Evolutionary conservation across 805 yeast genomes (phyloP).

Genomic region (Wickerhamiella kazuoi): DNA sequence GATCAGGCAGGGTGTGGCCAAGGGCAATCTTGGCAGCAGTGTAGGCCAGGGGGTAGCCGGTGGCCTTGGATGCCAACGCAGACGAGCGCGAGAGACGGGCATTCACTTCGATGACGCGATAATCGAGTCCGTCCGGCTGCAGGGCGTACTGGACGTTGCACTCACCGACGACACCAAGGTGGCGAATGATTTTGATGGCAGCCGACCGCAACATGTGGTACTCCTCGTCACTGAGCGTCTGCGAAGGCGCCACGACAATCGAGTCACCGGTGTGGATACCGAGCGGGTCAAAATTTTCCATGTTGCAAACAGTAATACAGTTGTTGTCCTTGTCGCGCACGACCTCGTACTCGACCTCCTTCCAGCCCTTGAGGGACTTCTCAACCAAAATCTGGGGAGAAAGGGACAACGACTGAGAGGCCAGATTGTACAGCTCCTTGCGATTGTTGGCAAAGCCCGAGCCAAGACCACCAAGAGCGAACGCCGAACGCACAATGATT

Average conservation of each 20-base stretch:
- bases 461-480: conserved; percentile 93
- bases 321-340: conserved; percentile 91
- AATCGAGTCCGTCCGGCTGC: conserved; percentile 89
- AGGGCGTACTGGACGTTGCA: conserved; percentile 95
- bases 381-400: conserved; percentile 94
- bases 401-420: conserved; percentile 73
- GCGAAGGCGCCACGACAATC: conserved; percentile 96
- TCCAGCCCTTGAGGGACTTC: conserved; percentile 96
- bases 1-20: conserved; percentile 85
- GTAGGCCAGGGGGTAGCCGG: conserved; percentile 96
- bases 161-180: conserved; percentile 96
- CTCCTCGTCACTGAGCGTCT: conserved; percentile 90
- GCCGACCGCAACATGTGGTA: conserved; percentile 96
- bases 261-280: conserved; percentile 99
- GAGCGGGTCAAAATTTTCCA: conserved; percentile 97
- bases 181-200: conserved; percentile 93
- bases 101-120: conserved; percentile 92
- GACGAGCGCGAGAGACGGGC: conserved; percentile 95
- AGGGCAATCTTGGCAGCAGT: conserved; percentile 96
- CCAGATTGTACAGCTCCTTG: conserved; percentile 67
- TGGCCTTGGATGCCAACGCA: conserved; percentile 95
- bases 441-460: conserved; percentile 87
- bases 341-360: conserved; percentile 96
- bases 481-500: conserved; percentile 92
- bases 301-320: conserved; percentile 97